phyloP scores from a whole-genome alignment of 805 yeast genomes.

The Myxozyma mucilagina region DNA sequence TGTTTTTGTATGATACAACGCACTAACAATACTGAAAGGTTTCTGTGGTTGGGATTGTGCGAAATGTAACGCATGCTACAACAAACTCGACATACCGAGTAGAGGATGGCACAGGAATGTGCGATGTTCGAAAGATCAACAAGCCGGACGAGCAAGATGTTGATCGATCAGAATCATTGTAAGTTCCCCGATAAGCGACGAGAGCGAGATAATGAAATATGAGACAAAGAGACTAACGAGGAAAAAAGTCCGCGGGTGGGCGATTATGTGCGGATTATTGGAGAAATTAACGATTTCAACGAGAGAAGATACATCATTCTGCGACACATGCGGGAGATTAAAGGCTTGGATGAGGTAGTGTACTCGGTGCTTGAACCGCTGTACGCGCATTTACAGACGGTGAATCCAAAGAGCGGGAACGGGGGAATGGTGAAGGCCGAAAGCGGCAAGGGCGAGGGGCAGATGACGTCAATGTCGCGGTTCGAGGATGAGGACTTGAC shows the following conservation, averaged over 20 bases:
- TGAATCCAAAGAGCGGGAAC: neutral
- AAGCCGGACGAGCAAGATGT: slow-evolving; percentile 25
- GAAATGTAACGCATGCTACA: slow-evolving; percentile 50
- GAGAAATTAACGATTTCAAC: slow-evolving; percentile 50
- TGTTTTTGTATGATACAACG: neutral
- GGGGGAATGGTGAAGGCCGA: neutral
- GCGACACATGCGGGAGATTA: slow-evolving; percentile 50
- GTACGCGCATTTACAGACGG: slow-evolving; percentile 16
- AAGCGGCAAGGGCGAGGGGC: neutral
- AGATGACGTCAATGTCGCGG: neutral
- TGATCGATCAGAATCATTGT: slow-evolving; percentile 1
- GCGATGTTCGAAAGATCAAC: slow-evolving; percentile 58
- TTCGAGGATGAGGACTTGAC: slow-evolving; percentile 24
- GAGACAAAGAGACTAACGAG: neutral
- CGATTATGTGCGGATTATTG: slow-evolving; percentile 53
- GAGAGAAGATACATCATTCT: slow-evolving; percentile 54
- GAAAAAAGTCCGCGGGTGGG: slow-evolving; percentile 34
- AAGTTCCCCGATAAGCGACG: neutral
- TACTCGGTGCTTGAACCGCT: slow-evolving; percentile 61
- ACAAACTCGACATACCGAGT: slow-evolving; percentile 51
- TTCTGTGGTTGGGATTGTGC: slow-evolving; percentile 57
- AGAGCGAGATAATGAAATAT: neutral
- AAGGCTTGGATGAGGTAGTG: slow-evolving; percentile 59
- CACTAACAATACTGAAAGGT: slow-evolving; percentile 40
- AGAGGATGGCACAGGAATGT: slow-evolving; percentile 68